Evolutionary conservation across 2,329 filamentous ascomycete species (phyloP).

Genomic region (Chaetomium olivaceum): DNA sequence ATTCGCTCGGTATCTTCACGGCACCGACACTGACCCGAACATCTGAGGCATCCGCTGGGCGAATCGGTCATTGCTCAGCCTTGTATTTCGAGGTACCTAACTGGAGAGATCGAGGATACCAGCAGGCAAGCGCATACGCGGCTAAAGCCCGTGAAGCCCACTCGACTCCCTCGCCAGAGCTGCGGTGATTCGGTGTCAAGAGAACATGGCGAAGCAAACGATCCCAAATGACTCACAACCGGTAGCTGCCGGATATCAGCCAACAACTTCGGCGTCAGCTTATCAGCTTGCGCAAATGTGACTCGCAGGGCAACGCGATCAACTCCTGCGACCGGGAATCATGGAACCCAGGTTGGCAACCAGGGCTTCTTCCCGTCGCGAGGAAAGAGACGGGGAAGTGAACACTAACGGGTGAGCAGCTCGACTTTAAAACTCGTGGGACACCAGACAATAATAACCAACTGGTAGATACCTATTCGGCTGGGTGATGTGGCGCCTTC

Average conservation of each 20-base stretch:
- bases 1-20: not conserved
- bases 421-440: not conserved
- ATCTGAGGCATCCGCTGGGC: not conserved
- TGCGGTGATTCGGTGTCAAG: not conserved
- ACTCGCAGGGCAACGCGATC: not conserved
- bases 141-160: not conserved
- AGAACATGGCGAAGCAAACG: not conserved
- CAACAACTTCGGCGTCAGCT: not conserved
- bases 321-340: not conserved
- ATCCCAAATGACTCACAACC: not conserved
- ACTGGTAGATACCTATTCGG: not conserved
- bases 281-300: not conserved
- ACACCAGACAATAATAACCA: not conserved
- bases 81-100: not conserved
- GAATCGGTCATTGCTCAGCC: not conserved
- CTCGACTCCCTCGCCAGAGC: not conserved
- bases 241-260: not conserved
- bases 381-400: not conserved
- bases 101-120: not conserved
- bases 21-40: not conserved
- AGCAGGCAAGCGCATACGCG: not conserved
- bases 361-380: not conserved
- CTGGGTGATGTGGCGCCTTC: not conserved
- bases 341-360: not conserved
- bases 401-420: not conserved